Evolutionary conservation across 306 rosid species (phyloP), one percentile per base, ranked within the genome.

Genomic region (Citrullus mucosospermus): DNA sequence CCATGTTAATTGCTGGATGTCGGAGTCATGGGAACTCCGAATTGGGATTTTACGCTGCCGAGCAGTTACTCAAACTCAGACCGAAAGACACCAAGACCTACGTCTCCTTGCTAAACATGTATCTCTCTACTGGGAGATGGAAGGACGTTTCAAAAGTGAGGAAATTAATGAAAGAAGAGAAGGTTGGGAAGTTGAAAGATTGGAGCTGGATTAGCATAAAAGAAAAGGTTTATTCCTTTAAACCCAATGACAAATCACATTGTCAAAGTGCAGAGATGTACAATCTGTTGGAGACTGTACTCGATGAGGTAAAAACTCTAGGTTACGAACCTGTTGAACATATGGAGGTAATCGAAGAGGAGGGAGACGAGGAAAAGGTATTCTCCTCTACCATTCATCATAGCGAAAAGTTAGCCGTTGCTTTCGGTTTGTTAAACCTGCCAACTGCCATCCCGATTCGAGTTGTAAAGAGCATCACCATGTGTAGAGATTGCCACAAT

Each of bases 171-270:
- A 81, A 80, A 86, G 92, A 91, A 41, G 87, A 95, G 84, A 84
- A 83, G 73, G 76, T 88, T 60, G 89, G 83, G 70, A 86, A 89
- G 46, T 77, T 92, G 51, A 79, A 83, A 57, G 97, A 95, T 81
- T 95, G 91, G 95, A 95, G 98, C 87, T 87, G 97, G 97, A 89
- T 95, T 83, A 89, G 88, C 87, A 87, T 90, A 78, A 90, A 85
- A 78, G 87, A 89, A 61, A 90, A 61, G 88, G 87, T 90, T 32
- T 84, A 87, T 82, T 91, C 92, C 56, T 95, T 95, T 79, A 78
- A 88, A 87, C 88, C 92, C 3, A 87, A 86, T 22, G 97, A 88
- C 77, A 86, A 84, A 66, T 84, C 85, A 38, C 82, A 86, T 74
- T 57, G 81, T 80, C 82, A 80, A 48, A 82, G 81, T 66, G 76